phyloP scores from a whole-genome alignment of 1,284 basidiomycete genomes.

The Lignosus rhinocerotis region DNA sequence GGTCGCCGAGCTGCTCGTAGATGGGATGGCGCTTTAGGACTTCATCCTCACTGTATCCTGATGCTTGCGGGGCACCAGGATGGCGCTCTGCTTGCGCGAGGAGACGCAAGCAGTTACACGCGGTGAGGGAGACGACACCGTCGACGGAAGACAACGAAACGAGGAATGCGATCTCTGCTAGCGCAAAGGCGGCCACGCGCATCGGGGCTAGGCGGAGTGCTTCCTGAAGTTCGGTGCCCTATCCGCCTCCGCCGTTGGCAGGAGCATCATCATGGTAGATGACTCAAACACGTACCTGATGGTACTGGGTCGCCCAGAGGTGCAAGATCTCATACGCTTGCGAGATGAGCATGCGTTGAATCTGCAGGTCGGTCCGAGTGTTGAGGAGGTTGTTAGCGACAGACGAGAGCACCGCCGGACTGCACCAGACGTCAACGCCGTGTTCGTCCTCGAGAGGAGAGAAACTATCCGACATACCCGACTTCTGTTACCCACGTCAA shows the following conservation, averaged over 20 bases:
- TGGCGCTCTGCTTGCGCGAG: slow-evolving; percentile 67
- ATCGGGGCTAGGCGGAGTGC: slow-evolving; percentile 45
- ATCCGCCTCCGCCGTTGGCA: background rate
- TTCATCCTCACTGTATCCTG: slow-evolving; percentile 56
- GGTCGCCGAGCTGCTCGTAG: slow-evolving; percentile 78
- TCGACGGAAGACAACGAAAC: slow-evolving; percentile 71
- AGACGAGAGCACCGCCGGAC: slow-evolving; percentile 55
- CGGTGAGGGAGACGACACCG: slow-evolving; percentile 61
- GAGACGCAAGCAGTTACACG: slow-evolving; percentile 66
- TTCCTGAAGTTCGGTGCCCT: slow-evolving; percentile 35
- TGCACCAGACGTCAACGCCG: slow-evolving; percentile 31
- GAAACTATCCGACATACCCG: slow-evolving; percentile 33
- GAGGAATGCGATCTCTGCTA: slow-evolving; percentile 72
- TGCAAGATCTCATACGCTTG: slow-evolving; percentile 61
- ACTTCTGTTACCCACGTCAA: slow-evolving; percentile 37
- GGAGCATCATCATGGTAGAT: background rate
- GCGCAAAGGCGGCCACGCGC: slow-evolving; percentile 57
- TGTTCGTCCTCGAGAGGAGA: background rate
- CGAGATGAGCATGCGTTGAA: slow-evolving; percentile 68
- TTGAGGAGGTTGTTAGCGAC: slow-evolving; percentile 60
- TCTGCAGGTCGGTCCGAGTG: slow-evolving; percentile 56
- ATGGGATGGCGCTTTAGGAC: slow-evolving; percentile 66
- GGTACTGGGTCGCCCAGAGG: slow-evolving; percentile 47
- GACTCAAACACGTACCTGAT: slow-evolving; percentile 41
- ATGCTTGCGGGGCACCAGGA: slow-evolving; percentile 51